These are phyloP conservation scores for Mortierella sp. DNA, from an alignment of 371 early-diverging fungal genomes.

Conservation along the genomic window DNA sequence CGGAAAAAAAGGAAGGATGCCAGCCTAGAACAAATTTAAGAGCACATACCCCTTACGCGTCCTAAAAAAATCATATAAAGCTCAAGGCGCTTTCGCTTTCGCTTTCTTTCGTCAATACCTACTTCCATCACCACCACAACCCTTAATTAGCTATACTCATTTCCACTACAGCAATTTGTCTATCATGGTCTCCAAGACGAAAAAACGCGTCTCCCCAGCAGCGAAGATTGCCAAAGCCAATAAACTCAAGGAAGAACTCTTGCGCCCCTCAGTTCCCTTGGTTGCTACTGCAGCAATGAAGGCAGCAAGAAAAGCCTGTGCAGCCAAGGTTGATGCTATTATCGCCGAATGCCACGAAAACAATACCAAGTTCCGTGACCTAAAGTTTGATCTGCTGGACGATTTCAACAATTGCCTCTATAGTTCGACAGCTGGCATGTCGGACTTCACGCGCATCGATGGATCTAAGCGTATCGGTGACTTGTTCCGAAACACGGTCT, in stretches of 20 bases:
- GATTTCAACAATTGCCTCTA: slow-evolving; percentile 31
- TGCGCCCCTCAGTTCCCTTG: slow-evolving; percentile 32
- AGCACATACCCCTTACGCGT: no score
- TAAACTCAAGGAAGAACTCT: slow-evolving; percentile 32
- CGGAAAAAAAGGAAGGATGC: no score
- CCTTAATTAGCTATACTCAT: neutral
- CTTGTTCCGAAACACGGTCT: slow-evolving; percentile 40
- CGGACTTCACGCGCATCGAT: slow-evolving; percentile 17
- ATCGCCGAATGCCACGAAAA: slow-evolving; percentile 39
- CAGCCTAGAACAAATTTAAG: no score
- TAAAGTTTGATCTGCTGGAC: slow-evolving; percentile 35
- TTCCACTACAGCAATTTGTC: neutral
- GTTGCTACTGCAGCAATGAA: slow-evolving; percentile 37
- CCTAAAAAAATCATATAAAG: no score
- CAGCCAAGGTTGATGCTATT: slow-evolving; percentile 47
- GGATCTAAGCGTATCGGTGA: slow-evolving; percentile 34
- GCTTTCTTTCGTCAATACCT: no score
- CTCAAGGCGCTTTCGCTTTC: no score
- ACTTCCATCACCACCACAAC: no score
- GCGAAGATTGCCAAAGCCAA: slow-evolving; percentile 12
- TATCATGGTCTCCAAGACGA: slow-evolving; percentile 8
- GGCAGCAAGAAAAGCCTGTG: slow-evolving; percentile 33
- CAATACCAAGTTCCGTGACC: slow-evolving; percentile 42
- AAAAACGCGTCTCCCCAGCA: neutral
- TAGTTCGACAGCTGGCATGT: slow-evolving; percentile 11